These are phyloP conservation scores for Pterocarpus macrocarpus DNA, from an alignment of 306 rosid genomes.

Conservation along the genomic window DNA sequence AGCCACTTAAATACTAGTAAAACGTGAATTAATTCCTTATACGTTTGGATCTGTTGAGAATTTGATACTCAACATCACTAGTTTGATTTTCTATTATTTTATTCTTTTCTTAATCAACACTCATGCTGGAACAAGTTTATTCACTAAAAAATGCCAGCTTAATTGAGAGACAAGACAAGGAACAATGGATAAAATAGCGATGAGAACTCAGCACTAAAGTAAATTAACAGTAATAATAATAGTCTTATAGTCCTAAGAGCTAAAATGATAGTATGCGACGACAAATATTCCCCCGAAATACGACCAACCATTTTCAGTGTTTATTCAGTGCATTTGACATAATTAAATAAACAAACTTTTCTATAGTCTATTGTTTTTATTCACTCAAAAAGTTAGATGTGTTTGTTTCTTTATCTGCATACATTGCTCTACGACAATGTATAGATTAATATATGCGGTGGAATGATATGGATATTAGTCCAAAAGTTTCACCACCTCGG, in stretches of 20 bases:
- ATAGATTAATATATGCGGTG: background rate
- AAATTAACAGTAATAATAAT: background rate
- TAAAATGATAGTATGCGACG: background rate
- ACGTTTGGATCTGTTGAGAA: background rate
- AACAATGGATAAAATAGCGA: background rate
- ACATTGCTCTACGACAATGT: background rate
- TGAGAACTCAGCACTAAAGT: background rate
- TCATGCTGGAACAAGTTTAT: constrained; percentile 2
- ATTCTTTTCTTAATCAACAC: background rate
- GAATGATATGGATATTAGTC: background rate
- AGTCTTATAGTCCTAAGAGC: background rate
- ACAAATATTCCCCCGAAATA: constrained; percentile 12
- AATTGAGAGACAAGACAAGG: background rate
- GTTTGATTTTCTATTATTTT: constrained; percentile 10
- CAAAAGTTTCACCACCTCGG: background rate
- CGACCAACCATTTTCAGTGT: constrained; percentile 17
- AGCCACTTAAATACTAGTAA: too few species aligned
- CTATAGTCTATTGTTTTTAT: background rate
- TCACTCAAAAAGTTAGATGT: background rate
- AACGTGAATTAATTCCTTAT: background rate
- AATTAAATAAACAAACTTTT: background rate
- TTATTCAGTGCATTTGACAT: constrained; percentile 1
- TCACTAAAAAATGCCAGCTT: background rate
- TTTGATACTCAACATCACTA: constrained; percentile 23
- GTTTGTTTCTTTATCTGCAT: constrained; percentile 22